Base-by-base conservation (phyloP, 2,329 filamentous ascomycete species). In the Endoconidiophora laricicola region DNA sequence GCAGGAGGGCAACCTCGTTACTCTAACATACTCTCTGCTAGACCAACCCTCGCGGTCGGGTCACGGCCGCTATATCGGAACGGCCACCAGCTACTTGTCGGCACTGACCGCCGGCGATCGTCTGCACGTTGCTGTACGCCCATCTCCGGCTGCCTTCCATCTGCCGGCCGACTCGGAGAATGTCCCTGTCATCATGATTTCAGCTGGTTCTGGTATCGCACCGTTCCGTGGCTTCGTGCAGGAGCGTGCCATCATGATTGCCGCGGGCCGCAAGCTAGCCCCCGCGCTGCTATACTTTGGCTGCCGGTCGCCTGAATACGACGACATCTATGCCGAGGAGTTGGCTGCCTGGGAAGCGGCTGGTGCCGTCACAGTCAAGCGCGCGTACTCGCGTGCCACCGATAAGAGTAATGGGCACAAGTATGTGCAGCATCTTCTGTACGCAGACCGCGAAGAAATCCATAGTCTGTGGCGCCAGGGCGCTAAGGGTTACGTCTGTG, bases 1-100 rank as follows among this genome's bases (percentile, higher is more conserved):
- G 0, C 68, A 66, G 54, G 71, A 79, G 54, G 68, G 74, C 0
- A 66, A 64, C 9, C 68, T 69, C 52, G 72, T 74, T 46, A 79
- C 79, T 0, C 69, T 88, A 23, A 86, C 81, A 3, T 86, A 82
- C 64, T 71, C 72, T 2, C 71, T 87, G 1, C 69, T 84, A 46
- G 70, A 79, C 44, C 67, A 67, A 2, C 71, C 73, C 0, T 71
- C 78, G 0, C 64, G 71, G 9, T 68, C 70, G 2, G 67, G 67
- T 46, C 67, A 68, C 48, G 69, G 71, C 10, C 63, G 65, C 7
- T 69, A 76, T 62, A 59, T 73, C 5, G 79, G 79, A 46, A 77
- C 81, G 1, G 74, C 78, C 2, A 76, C 75, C 0, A 73, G 66
- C 50, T 82, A 79, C 61, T 69, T 83, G 7, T 68, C 73, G 1